Evolutionary conservation across 2,329 filamentous ascomycete genomes (phyloP), one percentile per base, ranked within the genome.

Genomic region (Drechslerella coelobrocha): DNA sequence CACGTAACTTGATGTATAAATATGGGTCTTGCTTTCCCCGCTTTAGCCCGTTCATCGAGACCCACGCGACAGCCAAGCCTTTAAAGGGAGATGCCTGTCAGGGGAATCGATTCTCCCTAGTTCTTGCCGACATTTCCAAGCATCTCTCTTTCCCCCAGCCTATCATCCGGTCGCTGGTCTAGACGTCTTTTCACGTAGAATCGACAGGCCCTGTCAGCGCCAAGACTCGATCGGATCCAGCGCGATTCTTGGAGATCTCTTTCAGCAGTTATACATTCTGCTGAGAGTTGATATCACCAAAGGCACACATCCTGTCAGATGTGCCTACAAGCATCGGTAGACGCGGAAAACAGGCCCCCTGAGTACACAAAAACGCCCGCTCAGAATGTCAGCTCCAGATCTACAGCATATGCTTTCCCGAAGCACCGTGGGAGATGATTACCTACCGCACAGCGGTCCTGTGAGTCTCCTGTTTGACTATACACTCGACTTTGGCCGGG

Each of bases 381-480:
- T 5, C 23, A 31, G 27, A 34, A 69, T 69, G 65, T 59, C 65
- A 10, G 24, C 34, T 17, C 17, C 34, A n/a, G 39, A 51, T 7
- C 23, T 62, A 26, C 34, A 59, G 9, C 65, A 57, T 8, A 37
- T 29, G 39, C 59, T 45, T 45, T 59, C 59, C 31, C 43, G 65
- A 31, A 69, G 59, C 31, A 69, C 65, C 6, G 65, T 69, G 5
- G 65, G 57, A 43, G 65, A 69, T 26, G 57, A 69, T 2, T 68
- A 61, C 24, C 21, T 53, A 17, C 45, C 53, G 21, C 48, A 34
- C 6, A 21, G 14, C 8, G 65, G 65, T 17, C 34, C 41, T 41
- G 65, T 69, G 37, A 54, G 57, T 52, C 34, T 69, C 23, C 47
- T 69, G 24, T 69, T 69, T 41, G 65, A 69, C 26, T 69, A 69